A percentile compares a stretch with the other conserved stretches of the same genome.
phyloP scores from a whole-genome alignment of 202 grass and related monocot genomes.

The Musa balbisiana region DNA sequence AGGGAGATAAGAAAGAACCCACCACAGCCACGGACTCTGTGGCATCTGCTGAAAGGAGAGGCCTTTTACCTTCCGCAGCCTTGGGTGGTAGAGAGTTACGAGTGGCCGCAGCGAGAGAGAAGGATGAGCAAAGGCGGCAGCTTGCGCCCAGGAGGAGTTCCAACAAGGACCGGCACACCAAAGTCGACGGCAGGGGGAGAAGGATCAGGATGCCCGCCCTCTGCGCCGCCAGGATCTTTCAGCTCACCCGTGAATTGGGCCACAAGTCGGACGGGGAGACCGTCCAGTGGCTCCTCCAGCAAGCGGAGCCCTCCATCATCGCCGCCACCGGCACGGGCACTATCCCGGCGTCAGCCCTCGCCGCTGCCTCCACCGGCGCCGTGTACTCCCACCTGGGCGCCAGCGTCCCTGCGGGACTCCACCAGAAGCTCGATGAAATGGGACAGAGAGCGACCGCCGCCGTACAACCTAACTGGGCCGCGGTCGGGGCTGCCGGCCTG shows the following conservation, averaged over 20 bases:
- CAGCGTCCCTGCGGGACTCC: conserved; percentile 22
- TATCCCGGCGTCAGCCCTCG: conserved; percentile 83
- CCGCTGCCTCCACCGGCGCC: conserved; percentile 39
- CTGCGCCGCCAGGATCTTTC: conserved; percentile 91
- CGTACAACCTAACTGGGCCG: conserved; percentile 12
- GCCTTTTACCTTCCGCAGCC: background rate
- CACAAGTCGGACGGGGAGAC: conserved; percentile 99
- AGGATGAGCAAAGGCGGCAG: conserved; percentile 23
- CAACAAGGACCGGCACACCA: conserved; percentile 99
- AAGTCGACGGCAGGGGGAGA: conserved; percentile 82
- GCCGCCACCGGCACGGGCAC: conserved; percentile 87
- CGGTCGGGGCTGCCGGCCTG: background rate
- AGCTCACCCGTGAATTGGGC: conserved; percentile 79
- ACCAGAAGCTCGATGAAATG: conserved; percentile 24
- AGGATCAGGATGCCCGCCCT: conserved; percentile 99
- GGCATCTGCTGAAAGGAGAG: background rate
- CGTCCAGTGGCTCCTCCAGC: conserved; percentile 96
- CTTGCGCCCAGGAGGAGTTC: conserved; percentile 80
- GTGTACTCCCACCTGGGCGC: conserved; percentile 19
- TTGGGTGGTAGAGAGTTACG: conserved; percentile 13
- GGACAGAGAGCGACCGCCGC: background rate
- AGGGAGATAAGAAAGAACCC: conserved; percentile 14
- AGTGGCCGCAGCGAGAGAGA: conserved; percentile 15
- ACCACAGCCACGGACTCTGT: background rate
- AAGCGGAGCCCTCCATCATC: conserved; percentile 87